Evolutionary conservation across 768 basidiomycete genomes (phyloP), one percentile per base, ranked within the genome.

Genomic region (Melanogaster broomeanus): DNA sequence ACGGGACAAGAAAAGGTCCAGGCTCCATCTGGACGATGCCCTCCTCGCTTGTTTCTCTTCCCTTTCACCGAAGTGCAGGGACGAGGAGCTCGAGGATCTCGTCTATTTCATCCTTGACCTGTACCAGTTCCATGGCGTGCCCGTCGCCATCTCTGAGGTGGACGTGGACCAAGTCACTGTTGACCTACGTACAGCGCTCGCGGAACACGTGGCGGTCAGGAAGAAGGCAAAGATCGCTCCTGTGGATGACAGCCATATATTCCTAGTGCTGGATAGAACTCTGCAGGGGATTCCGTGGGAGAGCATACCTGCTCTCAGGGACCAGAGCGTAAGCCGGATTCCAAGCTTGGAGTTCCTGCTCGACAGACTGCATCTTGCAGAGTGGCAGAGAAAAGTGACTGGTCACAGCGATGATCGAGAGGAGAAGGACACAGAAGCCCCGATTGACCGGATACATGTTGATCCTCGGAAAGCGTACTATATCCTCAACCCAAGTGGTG

Each of bases 61-160:
- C 0, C 72, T 99, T 2, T 84, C 90, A 2, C 84, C 90, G 0
- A 83, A 84, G 60, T 93, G 90, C 59, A 81, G 83, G 28, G 90
- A 96, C 60, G 96, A 99, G 64, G 97, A 99, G 63, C 75, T 98
- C 9, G 97, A 98, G 67, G 97, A 99, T 64, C 74, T 98, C 30
- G 82, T 92, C 3, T 98, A 94, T 66, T 98, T 96, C 72, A 78
- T 98, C 28, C 76, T 98, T 21, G 97, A 98, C 62, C 77, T 97
- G 0, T 96, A 96, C 65, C 93, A 96, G 63, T 90, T 96, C 71
- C 87, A 94, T 55, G 95, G 96, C 1, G 79, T 93, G 3, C 85
- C 88, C 0, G 82, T 98, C 22, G 92, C 93, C 0, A 83, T 88
- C 38, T 87, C 93, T 19, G 96, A 99, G 65, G 82, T 98, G 8